Percentiles rank a stretch among this genome's conserved stretches.
phyloP scores from a whole-genome alignment of 345 rosid genomes.

The Iberis pinnata region DNA sequence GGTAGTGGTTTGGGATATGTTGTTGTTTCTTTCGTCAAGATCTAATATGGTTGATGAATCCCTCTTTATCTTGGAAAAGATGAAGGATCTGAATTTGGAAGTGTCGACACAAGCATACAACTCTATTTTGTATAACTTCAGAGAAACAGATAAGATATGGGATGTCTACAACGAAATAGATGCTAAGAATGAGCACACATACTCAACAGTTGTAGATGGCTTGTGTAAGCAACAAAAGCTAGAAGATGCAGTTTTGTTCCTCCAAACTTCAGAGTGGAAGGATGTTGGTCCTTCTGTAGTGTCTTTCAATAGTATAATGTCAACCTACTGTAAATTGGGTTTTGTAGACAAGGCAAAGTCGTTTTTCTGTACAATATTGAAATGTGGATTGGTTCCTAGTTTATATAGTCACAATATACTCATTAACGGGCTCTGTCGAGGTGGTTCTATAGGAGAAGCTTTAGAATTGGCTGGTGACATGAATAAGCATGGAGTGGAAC shows the following conservation, averaged over 20 bases:
- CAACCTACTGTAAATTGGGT: constrained; percentile 60
- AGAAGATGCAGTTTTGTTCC: constrained; percentile 50
- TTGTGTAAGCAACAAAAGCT: constrained; percentile 56
- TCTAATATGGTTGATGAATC: constrained; percentile 64
- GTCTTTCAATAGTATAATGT: constrained; percentile 68
- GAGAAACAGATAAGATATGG: constrained; percentile 58
- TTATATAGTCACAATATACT: constrained; percentile 69
- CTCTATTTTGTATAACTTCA: constrained; percentile 53
- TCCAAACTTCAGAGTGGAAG: constrained; percentile 38
- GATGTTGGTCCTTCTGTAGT: constrained; percentile 49
- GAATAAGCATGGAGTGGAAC: constrained; percentile 56
- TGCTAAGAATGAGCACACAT: constrained; percentile 42
- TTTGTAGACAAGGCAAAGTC: constrained; percentile 57
- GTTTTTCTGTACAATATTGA: constrained; percentile 59
- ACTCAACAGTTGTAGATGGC: constrained; percentile 63
- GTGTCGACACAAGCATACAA: constrained; percentile 60
- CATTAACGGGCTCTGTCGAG: constrained; percentile 57
- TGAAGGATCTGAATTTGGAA: constrained; percentile 51
- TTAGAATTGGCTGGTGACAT: constrained; percentile 44
- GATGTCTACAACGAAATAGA: constrained; percentile 45
- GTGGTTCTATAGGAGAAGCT: constrained; percentile 73
- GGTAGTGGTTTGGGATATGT: constrained; percentile 54
- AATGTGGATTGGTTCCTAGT: constrained; percentile 64
- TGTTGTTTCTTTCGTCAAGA: constrained; percentile 67
- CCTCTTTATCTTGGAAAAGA: constrained; percentile 50